These are phyloP conservation scores for Calycina marina DNA, from an alignment of 2,329 filamentous ascomycete genomes.

Conservation along the genomic window DNA sequence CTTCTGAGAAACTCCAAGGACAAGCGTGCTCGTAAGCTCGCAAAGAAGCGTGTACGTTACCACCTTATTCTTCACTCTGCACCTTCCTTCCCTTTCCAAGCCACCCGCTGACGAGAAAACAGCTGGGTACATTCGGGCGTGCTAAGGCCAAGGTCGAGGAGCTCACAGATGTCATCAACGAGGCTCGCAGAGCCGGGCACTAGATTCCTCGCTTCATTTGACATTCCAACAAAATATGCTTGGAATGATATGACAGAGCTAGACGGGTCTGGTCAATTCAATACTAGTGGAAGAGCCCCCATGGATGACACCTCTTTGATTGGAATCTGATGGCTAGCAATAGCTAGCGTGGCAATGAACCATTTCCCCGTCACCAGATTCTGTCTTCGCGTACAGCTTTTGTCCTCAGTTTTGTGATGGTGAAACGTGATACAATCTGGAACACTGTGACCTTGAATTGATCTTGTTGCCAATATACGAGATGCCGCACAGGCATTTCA, in stretches of 20 bases:
- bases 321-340: slow-evolving; percentile 10
- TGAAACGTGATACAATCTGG: too few relatives aligned
- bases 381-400: too few relatives aligned
- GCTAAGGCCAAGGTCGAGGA: slow-evolving; percentile 99
- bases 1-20: slow-evolving; percentile 98
- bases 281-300: too few relatives aligned
- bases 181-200: slow-evolving; percentile 70
- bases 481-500: too few relatives aligned
- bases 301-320: slow-evolving; percentile 6
- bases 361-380: slow-evolving; percentile 6
- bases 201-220: slow-evolving; percentile 29
- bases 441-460: too few relatives aligned
- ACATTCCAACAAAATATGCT: too few relatives aligned
- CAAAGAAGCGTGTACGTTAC: slow-evolving; percentile 85
- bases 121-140: slow-evolving; percentile 97
- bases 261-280: slow-evolving; percentile 2
- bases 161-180: slow-evolving; percentile 94
- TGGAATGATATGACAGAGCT: too few relatives aligned
- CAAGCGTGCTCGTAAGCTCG: slow-evolving; percentile 97
- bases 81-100: not conserved
- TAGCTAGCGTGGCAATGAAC: slow-evolving; percentile 11
- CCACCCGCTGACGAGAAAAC: slow-evolving; percentile 9
- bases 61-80: slow-evolving; percentile 2
- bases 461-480: too few relatives aligned
- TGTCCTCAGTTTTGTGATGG: too few relatives aligned